phyloP scores from a whole-genome alignment of 495 filamentous ascomycete genomes.

The Chaetomium fimeti region DNA sequence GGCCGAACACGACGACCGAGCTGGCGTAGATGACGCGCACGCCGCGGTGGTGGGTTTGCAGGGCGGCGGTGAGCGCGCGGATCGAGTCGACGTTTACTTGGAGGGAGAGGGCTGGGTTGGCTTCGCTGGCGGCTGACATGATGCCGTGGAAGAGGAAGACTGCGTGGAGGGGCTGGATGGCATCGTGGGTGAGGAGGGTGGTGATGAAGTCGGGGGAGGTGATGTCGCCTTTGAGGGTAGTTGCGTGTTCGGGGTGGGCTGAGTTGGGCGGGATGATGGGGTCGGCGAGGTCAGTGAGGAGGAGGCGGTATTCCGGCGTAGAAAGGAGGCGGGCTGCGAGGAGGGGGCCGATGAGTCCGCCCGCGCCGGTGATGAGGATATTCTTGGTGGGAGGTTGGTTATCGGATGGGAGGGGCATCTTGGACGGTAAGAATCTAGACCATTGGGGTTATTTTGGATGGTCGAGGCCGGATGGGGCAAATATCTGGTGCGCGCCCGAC shows the following conservation, averaged over 20 bases:
- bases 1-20: slow-evolving; percentile 46
- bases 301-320: slow-evolving; percentile 52
- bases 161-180: slow-evolving; percentile 52
- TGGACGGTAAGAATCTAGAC: neutral
- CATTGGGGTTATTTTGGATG: no score
- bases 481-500: no score
- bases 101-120: slow-evolving; percentile 70
- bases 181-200: slow-evolving; percentile 43
- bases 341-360: slow-evolving; percentile 68
- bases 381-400: slow-evolving; percentile 22
- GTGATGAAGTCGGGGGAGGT: slow-evolving; percentile 50
- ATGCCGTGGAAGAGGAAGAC: slow-evolving; percentile 83
- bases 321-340: slow-evolving; percentile 62
- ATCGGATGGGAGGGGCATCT: neutral
- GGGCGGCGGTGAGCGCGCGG: slow-evolving; percentile 59
- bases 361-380: slow-evolving; percentile 72
- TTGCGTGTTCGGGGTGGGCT: slow-evolving; percentile 53
- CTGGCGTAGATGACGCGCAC: slow-evolving; percentile 63
- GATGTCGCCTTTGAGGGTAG: slow-evolving; percentile 62
- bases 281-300: slow-evolving; percentile 63
- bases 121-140: slow-evolving; percentile 76
- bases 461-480: no score
- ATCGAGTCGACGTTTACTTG: slow-evolving; percentile 74
- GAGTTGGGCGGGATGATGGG: slow-evolving; percentile 55
- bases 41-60: slow-evolving; percentile 54